Percentiles rank a stretch among this genome's conserved stretches.
phyloP scores from a whole-genome alignment of 257 asterid species.

The Nicotiana sylvestris region DNA sequence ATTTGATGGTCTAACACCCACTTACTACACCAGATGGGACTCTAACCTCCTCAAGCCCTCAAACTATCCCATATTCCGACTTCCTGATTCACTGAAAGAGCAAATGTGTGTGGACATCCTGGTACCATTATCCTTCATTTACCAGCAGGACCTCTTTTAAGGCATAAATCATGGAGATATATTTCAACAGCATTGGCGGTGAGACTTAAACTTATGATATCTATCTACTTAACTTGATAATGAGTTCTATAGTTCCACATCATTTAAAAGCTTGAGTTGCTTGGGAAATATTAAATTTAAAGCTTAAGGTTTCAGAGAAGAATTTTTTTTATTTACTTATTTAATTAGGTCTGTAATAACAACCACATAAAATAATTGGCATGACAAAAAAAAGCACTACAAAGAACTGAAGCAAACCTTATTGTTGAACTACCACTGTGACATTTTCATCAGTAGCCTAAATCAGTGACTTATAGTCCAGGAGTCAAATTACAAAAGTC shows the following conservation, averaged over 20 bases:
- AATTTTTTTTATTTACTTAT: background rate
- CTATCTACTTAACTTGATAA: background rate
- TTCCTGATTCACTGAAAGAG: background rate
- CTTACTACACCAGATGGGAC: constrained; percentile 1
- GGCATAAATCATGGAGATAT: background rate
- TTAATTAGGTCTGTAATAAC: background rate
- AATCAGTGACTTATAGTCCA: background rate
- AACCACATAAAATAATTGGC: background rate
- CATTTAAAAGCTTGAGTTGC: background rate
- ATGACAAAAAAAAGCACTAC: background rate
- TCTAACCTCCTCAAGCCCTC: background rate
- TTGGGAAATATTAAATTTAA: background rate
- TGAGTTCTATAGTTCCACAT: background rate
- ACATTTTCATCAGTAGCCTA: background rate
- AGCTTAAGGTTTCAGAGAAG: background rate
- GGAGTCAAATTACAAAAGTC: background rate
- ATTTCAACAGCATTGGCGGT: background rate
- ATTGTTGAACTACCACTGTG: background rate
- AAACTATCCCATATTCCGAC: background rate
- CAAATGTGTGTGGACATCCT: background rate
- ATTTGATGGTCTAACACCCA: background rate
- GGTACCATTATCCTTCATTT: background rate
- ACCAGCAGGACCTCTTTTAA: background rate
- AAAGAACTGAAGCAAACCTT: background rate
- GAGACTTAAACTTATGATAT: background rate